These are phyloP conservation scores for Salicornia ramosissima DNA, from an alignment of 148 eudicot genomes.

Conservation along the genomic window DNA sequence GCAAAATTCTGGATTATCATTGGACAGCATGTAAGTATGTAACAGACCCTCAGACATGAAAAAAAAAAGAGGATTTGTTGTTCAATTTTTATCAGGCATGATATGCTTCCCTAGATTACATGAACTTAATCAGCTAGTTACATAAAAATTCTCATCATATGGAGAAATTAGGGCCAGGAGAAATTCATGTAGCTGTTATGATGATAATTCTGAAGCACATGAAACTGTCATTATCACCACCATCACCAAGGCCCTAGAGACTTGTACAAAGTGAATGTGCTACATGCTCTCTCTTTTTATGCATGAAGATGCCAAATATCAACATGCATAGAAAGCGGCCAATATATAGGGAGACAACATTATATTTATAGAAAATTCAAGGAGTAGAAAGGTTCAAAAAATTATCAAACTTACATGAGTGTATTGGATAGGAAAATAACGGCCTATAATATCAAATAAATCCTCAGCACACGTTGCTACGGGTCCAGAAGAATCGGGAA, in stretches of 20 bases:
- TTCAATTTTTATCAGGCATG: too few relatives aligned
- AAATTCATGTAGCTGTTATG: too few relatives aligned
- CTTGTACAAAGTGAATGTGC: neutral
- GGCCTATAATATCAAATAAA: conserved; percentile 68
- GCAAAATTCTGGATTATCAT: too few relatives aligned
- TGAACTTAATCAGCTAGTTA: too few relatives aligned
- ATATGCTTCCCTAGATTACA: too few relatives aligned
- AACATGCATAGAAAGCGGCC: neutral
- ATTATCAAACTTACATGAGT: conserved; percentile 70
- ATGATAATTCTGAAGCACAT: too few relatives aligned
- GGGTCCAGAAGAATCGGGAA: conserved; percentile 60
- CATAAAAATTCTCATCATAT: too few relatives aligned
- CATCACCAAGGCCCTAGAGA: neutral
- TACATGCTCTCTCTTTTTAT: neutral
- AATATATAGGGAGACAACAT: neutral
- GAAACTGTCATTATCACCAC: too few relatives aligned
- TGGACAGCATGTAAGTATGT: too few relatives aligned
- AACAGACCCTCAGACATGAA: too few relatives aligned
- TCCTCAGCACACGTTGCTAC: conserved; percentile 68
- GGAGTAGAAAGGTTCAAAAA: neutral
- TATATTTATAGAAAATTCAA: neutral
- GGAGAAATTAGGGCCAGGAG: too few relatives aligned
- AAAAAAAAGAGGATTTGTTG: too few relatives aligned
- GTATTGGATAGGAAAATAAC: conserved; percentile 88
- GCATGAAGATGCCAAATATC: neutral